Base-by-base conservation (phyloP, 768 basidiomycete species). In the Trametes sanguinea region DNA sequence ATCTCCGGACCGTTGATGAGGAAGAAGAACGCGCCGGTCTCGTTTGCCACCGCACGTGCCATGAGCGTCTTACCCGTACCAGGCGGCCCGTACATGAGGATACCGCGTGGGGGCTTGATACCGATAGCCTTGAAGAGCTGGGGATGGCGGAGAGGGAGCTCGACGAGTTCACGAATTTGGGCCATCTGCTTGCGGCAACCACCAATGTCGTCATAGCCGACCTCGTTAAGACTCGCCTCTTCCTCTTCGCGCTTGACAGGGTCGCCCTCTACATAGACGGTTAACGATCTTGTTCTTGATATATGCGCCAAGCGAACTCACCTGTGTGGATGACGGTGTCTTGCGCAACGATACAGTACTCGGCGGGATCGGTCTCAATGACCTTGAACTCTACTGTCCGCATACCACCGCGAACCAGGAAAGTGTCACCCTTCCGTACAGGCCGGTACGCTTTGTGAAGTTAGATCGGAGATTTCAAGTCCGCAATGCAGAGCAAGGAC, bases 21-120 rank as follows among this genome's bases (percentile, higher is more conserved):
- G 88, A 99, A 99, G 85, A 99, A 99, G 86, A 99, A 99, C 14
- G 97, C 97, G 52, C 97, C 97, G 30, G 97, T 99, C 78, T 99
- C 97, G 74, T 99, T 99, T 65, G 97, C 97, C 50, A 99, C 97
- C 6, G 97, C 97, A 68, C 97, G 89, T 54, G 97, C 97, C 96
- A 99, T 99, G 67, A 99, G 85, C 6, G 97, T 98, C 81, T 98
- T 99, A 83, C 97, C 97, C 22, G 96, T 98, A 82, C 97, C 97
- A 37, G 96, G 96, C 65, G 96, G 96, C 58, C 96, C 96, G 72
- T 85, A 99, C 94, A 99, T 90, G 67, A 99, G 88, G 71, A 99
- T 95, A 83, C 96, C 96, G 68, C 96, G 90, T 27, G 96, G 96
- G 35, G 97, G 97, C 76, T 98, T 99, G 85, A 99, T 99, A 86